These are phyloP conservation scores for Termitomyces sp. DNA, from an alignment of 768 basidiomycete genomes.

Conservation along the genomic window DNA sequence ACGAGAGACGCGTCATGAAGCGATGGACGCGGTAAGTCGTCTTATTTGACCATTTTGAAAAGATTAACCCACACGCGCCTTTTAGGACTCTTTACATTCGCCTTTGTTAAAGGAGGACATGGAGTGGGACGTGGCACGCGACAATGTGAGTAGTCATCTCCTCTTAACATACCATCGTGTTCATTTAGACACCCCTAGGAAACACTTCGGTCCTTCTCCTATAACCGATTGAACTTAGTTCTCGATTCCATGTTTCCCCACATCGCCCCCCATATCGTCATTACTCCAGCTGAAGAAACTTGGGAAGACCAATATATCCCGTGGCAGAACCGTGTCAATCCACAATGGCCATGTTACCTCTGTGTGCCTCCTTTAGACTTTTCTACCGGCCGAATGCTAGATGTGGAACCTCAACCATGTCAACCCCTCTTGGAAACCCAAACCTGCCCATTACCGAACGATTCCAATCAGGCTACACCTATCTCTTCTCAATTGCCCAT, in stretches of 20 bases:
- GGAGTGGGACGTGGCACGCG: constrained; percentile 12
- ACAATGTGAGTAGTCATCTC: constrained; percentile 11
- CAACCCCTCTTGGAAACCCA: background rate
- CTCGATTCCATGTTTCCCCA: constrained; percentile 40
- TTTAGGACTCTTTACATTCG: constrained; percentile 1
- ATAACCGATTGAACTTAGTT: constrained; percentile 33
- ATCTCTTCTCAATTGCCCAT: background rate
- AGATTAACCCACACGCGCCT: background rate
- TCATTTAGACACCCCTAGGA: constrained; percentile 18
- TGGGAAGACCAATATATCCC: constrained; percentile 31
- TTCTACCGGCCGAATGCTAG: constrained; percentile 5
- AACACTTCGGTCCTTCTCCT: constrained; percentile 21
- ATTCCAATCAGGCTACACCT: background rate
- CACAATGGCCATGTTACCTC: constrained; percentile 32
- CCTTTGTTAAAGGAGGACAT: background rate
- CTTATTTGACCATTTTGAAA: background rate
- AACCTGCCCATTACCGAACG: background rate
- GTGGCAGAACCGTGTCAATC: constrained; percentile 32
- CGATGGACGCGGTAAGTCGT: constrained; percentile 6
- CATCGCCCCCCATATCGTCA: constrained; percentile 47
- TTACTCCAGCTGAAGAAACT: constrained; percentile 41
- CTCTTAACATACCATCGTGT: background rate
- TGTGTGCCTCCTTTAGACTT: constrained; percentile 27
- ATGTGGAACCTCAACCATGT: background rate
- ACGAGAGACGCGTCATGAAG: constrained; percentile 6